phyloP scores from a whole-genome alignment of 1,284 basidiomycete genomes.

The Vanrija pseudolonga region DNA sequence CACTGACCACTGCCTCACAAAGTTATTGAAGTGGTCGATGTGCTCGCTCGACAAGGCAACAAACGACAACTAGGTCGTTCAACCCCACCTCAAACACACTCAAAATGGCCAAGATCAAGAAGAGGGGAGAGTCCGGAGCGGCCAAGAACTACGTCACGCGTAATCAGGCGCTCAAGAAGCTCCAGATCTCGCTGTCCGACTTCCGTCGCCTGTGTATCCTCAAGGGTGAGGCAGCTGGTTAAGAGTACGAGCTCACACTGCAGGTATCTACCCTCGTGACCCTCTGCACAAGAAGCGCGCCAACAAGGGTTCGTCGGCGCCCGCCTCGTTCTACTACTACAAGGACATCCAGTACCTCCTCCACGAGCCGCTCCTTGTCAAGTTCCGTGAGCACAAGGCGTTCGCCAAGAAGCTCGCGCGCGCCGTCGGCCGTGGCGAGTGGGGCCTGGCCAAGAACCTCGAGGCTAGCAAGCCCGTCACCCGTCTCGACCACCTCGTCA shows the following conservation, averaged over 20 bases:
- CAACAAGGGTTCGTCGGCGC: constrained; percentile 95
- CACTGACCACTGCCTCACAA: no score
- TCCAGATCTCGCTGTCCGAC: constrained; percentile 95
- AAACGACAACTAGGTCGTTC: no score
- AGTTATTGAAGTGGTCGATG: no score
- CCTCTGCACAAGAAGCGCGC: constrained; percentile 88
- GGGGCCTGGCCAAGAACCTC: constrained; percentile 89
- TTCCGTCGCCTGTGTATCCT: constrained; percentile 96
- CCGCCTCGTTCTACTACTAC: constrained; percentile 96
- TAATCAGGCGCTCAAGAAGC: constrained; percentile 81
- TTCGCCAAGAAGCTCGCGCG: constrained; percentile 96
- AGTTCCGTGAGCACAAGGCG: constrained; percentile 94
- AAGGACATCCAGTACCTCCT: constrained; percentile 98
- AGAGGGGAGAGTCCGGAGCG: constrained; percentile 86
- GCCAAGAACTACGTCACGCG: constrained; percentile 95
- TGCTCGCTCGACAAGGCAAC: no score
- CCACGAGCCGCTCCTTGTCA: constrained; percentile 94
- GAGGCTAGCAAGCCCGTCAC: constrained; percentile 89
- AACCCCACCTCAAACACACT: background rate
- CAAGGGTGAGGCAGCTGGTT: constrained; percentile 65
- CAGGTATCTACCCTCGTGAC: constrained; percentile 96
- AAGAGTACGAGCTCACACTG: constrained; percentile 6
- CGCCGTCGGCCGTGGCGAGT: constrained; percentile 90
- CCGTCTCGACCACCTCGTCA: constrained; percentile 91
- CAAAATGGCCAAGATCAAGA: constrained; percentile 79